Evolutionary conservation across 805 yeast species (phyloP).

Genomic region (Metschnikowia orientalis): DNA sequence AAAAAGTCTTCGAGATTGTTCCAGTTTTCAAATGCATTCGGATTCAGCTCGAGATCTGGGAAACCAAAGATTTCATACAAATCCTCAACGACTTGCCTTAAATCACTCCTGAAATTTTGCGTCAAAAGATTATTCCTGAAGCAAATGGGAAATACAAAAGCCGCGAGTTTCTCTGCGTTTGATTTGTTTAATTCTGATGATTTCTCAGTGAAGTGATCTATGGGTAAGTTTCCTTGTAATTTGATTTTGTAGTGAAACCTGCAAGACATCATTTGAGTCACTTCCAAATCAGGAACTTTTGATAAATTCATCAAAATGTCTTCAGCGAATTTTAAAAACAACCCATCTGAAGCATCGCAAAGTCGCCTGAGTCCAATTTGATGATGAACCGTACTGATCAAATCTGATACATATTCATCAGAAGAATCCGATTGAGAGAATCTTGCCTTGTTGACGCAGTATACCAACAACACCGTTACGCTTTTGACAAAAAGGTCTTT

Average conservation of each 20-base stretch:
- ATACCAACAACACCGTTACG: slow-evolving; percentile 34
- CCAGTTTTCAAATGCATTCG: slow-evolving; percentile 43
- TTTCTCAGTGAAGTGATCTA: slow-evolving; percentile 53
- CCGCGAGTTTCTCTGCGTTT: slow-evolving; percentile 36
- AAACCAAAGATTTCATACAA: slow-evolving; percentile 69
- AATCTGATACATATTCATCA: slow-evolving; percentile 38
- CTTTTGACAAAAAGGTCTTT: slow-evolving; percentile 43
- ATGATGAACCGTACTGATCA: slow-evolving; percentile 59
- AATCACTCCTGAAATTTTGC: slow-evolving; percentile 59
- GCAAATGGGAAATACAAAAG: slow-evolving; percentile 52
- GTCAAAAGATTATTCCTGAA: slow-evolving; percentile 56
- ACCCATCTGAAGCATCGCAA: slow-evolving; percentile 64
- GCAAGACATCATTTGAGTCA: slow-evolving; percentile 76
- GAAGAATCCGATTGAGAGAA: no score
- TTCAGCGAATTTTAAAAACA: slow-evolving; percentile 59
- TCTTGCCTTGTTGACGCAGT: slow-evolving; percentile 28
- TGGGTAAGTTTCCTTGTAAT: slow-evolving; percentile 56
- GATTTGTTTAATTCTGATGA: slow-evolving; percentile 24
- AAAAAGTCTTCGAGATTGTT: slow-evolving; percentile 45
- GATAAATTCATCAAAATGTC: slow-evolving; percentile 43
- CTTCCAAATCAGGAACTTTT: slow-evolving; percentile 54
- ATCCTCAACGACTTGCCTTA: slow-evolving; percentile 67
- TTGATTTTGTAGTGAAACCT: slow-evolving; percentile 65
- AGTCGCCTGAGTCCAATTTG: slow-evolving; percentile 65
- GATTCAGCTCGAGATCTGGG: slow-evolving; percentile 45